Percentiles rank a stretch among this genome's conserved stretches.
Conservation (phyloP, 768 basidiomycete species). For the Boletellus ananas region DNA sequence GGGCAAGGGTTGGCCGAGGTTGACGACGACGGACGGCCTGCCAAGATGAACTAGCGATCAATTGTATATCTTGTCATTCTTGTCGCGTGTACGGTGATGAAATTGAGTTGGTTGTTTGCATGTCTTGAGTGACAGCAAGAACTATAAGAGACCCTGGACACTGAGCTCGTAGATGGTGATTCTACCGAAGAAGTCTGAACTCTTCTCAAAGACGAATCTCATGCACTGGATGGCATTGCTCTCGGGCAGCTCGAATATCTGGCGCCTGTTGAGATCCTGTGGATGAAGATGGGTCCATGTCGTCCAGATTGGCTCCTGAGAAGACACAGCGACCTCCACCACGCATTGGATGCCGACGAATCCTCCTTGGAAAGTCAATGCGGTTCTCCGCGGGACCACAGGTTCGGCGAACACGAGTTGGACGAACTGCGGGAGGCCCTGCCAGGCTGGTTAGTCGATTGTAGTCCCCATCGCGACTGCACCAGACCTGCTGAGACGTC, state of each 20-base stretch:
- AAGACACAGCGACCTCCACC: slow-evolving; percentile 38
- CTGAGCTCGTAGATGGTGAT: slow-evolving; percentile 68
- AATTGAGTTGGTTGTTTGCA: slow-evolving; percentile 29
- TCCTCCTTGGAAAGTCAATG: slow-evolving; percentile 79
- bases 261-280: slow-evolving; percentile 73
- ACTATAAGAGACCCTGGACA: slow-evolving; percentile 25
- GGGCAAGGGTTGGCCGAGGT: neutral
- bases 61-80: slow-evolving; percentile 12
- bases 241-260: slow-evolving; percentile 54
- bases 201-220: slow-evolving; percentile 71
- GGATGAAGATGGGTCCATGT: slow-evolving; percentile 60
- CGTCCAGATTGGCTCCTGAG: slow-evolving; percentile 43
- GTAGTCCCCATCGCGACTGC: neutral
- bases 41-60: slow-evolving; percentile 2
- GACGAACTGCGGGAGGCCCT: slow-evolving; percentile 78
- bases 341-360: slow-evolving; percentile 72
- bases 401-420: slow-evolving; percentile 53
- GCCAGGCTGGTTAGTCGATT: slow-evolving; percentile 9
- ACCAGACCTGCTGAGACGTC: slow-evolving; percentile 71
- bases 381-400: slow-evolving; percentile 54
- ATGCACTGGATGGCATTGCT: slow-evolving; percentile 39
- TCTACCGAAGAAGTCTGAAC: slow-evolving; percentile 84
- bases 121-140: slow-evolving; percentile 8
- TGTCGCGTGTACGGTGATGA: slow-evolving; percentile 13
- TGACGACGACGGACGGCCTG: slow-evolving; percentile 1